Conservation (phyloP, 2,329 filamentous ascomycete species). For the Akanthomyces uredinophilus region DNA sequence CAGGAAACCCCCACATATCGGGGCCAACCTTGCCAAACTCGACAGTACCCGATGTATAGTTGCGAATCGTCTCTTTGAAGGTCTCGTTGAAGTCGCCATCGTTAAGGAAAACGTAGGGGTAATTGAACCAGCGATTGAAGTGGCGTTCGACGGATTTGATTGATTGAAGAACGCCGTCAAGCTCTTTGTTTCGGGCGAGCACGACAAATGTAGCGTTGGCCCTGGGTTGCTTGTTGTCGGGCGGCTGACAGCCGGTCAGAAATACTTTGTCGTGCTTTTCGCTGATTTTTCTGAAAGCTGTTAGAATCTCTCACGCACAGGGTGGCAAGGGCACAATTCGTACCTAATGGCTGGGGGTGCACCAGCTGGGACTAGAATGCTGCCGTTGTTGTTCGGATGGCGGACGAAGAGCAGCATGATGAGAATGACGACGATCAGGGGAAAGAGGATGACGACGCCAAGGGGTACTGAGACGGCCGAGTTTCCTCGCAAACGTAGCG, state of each 20-base stretch:
- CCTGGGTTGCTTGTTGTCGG: slow-evolving; percentile 70
- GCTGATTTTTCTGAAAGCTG: slow-evolving; percentile 72
- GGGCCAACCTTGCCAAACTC: slow-evolving; percentile 93
- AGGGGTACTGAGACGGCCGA: slow-evolving; percentile 89
- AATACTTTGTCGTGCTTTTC: slow-evolving; percentile 98
- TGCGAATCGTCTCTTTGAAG: slow-evolving; percentile 81
- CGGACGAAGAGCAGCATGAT: slow-evolving; percentile 85
- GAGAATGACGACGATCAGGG: slow-evolving; percentile 82
- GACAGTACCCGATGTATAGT: slow-evolving; percentile 81
- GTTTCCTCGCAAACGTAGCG: slow-evolving; percentile 84
- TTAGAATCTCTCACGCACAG: neutral
- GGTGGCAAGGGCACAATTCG: neutral
- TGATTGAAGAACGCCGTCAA: slow-evolving; percentile 93
- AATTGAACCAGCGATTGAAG: slow-evolving; percentile 98
- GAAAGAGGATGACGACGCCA: slow-evolving; percentile 88
- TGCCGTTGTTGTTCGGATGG: slow-evolving; percentile 76
- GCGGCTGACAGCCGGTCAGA: slow-evolving; percentile 79
- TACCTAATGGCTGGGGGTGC: slow-evolving; percentile 87
- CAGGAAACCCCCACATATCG: slow-evolving; percentile 92
- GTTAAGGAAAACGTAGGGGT: slow-evolving; percentile 97
- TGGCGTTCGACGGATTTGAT: slow-evolving; percentile 97
- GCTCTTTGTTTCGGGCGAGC: slow-evolving; percentile 89
- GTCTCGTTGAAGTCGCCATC: slow-evolving; percentile 94
- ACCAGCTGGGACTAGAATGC: slow-evolving; percentile 81
- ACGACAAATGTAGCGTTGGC: slow-evolving; percentile 96